These are phyloP conservation scores for Coemansia furcata DNA, from an alignment of 192 early-diverging fungal genomes.

Conservation along the genomic window DNA sequence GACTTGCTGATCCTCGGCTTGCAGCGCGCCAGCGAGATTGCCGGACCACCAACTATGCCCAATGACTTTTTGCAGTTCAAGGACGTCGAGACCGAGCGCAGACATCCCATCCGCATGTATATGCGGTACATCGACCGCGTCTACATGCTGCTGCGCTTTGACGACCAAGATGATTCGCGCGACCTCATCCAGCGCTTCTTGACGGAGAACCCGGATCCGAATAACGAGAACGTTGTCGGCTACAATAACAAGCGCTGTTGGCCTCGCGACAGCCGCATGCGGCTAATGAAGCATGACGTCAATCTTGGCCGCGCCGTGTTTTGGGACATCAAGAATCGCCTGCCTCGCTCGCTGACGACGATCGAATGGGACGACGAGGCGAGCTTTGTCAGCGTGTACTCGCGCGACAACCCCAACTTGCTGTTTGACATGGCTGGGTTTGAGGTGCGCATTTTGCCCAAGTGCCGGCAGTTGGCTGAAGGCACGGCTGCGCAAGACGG, in stretches of 20 bases:
- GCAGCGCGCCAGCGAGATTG: constrained; percentile 94
- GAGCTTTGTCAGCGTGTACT: constrained; percentile 94
- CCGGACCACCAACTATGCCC: constrained; percentile 86
- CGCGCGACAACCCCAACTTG: constrained; percentile 96
- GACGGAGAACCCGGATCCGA: constrained; percentile 98
- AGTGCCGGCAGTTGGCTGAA: constrained; percentile 81
- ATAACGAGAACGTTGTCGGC: constrained; percentile 97
- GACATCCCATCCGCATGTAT: constrained; percentile 96
- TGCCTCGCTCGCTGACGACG: constrained; percentile 94
- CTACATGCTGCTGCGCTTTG: constrained; percentile 93
- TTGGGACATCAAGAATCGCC: constrained; percentile 98
- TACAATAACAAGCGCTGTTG: constrained; percentile 99
- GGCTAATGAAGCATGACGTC: constrained; percentile 98
- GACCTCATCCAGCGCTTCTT: constrained; percentile 96
- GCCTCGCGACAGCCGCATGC: constrained; percentile 99
- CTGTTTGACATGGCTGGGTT: constrained; percentile 91
- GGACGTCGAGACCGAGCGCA: constrained; percentile 86
- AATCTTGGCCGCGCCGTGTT: constrained; percentile 97
- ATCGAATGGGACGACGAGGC: constrained; percentile 92
- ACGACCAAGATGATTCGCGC: constrained; percentile 81
- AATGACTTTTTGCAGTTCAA: constrained; percentile 98
- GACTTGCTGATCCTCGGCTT: constrained; percentile 94
- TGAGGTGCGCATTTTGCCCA: constrained; percentile 94
- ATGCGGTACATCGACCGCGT: constrained; percentile 92
- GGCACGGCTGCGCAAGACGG: constrained; percentile 52